Conservation (phyloP, 1,139 yeast species). For the Geotrichum aggregatum region DNA sequence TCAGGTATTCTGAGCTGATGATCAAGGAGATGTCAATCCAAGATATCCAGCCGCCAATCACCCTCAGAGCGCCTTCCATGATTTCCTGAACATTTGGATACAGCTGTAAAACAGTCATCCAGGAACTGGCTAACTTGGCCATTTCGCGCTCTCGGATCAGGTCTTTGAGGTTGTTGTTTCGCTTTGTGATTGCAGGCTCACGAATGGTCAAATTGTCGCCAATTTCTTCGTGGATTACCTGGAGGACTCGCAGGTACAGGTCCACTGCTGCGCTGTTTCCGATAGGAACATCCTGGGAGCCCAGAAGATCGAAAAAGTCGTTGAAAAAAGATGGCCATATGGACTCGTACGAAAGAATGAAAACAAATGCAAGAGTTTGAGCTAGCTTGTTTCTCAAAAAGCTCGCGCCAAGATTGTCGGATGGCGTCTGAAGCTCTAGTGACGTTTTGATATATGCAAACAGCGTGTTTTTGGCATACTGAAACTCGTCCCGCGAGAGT, state of each 20-base stretch:
- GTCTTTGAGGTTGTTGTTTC: conserved; percentile 74
- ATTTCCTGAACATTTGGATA: conserved; percentile 44
- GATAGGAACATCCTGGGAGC: conserved; percentile 28
- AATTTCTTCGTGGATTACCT: conserved; percentile 81
- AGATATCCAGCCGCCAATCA: conserved; percentile 80
- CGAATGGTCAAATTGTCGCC: conserved; percentile 85
- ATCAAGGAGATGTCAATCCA: conserved; percentile 92
- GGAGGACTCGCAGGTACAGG: conserved; percentile 67
- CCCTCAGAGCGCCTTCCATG: conserved; percentile 55
- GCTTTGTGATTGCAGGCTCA: conserved; percentile 53
- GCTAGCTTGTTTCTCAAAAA: conserved; percentile 77
- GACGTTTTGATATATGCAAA: conserved; percentile 40
- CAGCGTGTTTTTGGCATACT: conserved; percentile 46
- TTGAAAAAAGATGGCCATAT: conserved; percentile 65
- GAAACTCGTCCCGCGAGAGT: conserved; percentile 48
- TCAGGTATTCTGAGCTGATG: conserved; percentile 61
- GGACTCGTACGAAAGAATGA: conserved; percentile 59
- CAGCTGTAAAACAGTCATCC: conserved; percentile 57
- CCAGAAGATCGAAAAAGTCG: conserved; percentile 48
- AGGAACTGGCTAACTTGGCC: conserved; percentile 57
- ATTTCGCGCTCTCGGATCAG: conserved; percentile 73
- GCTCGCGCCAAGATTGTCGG: conserved; percentile 46
- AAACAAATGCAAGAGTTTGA: conserved; percentile 65
- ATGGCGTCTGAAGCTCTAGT: conserved; percentile 8
- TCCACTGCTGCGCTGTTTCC: conserved; percentile 56